Conservation (phyloP, 2,329 filamentous ascomycete species). For the Pseudocercospora musae region DNA sequence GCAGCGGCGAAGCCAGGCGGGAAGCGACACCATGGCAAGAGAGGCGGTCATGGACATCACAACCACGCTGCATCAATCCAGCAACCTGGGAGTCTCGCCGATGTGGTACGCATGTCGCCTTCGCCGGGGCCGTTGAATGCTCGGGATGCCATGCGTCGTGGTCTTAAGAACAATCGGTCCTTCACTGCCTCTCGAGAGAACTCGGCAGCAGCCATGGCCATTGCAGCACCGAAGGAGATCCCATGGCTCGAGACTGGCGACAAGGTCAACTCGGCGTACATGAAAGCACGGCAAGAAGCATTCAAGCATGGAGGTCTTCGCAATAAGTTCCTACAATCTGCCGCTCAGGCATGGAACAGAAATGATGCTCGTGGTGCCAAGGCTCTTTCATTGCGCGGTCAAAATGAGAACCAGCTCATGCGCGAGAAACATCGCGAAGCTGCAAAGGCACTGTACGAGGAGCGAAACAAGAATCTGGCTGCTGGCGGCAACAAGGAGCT, state of each 20-base stretch:
- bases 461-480: conserved; percentile 71
- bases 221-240: conserved; percentile 83
- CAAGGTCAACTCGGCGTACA: conserved; percentile 84
- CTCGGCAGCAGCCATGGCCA: conserved; percentile 75
- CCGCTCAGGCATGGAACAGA: conserved; percentile 96
- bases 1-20: conserved; percentile 64
- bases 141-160: conserved; percentile 53
- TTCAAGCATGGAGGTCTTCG: conserved; percentile 95
- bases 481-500: conserved; percentile 60
- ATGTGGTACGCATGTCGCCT: conserved; percentile 92
- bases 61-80: conserved; percentile 66
- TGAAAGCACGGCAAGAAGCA: conserved; percentile 91
- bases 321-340: conserved; percentile 96
- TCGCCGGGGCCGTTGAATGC: conserved; percentile 57
- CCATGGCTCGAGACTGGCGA: conserved; percentile 96
- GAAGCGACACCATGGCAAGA: conserved; percentile 92
- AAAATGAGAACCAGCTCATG: conserved; percentile 97
- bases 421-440: conserved; percentile 94
- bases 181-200: conserved; percentile 66
- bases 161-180: conserved; percentile 63
- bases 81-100: conserved; percentile 79
- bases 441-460: conserved; percentile 85
- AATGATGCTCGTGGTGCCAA: conserved; percentile 96
- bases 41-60: conserved; percentile 68
- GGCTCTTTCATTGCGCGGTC: conserved; percentile 86